A percentile compares a stretch with the other conserved stretches of the same genome.
These are phyloP conservation scores for Suhomyces sp. DNA, from an alignment of 805 yeast species.

Conservation along the genomic window DNA sequence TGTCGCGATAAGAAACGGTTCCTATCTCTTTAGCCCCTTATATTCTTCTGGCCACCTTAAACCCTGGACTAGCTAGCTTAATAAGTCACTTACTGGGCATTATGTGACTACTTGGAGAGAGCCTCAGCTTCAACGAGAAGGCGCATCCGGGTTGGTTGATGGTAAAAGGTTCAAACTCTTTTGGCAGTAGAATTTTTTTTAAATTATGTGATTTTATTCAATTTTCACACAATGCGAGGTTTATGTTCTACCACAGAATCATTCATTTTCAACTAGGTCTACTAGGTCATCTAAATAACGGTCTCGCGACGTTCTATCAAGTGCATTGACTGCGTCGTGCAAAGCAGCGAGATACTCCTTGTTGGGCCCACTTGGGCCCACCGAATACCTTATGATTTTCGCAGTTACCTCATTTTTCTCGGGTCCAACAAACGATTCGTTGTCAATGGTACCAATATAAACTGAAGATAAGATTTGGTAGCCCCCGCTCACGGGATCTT, in stretches of 20 bases:
- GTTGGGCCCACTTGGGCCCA: conserved; percentile 84
- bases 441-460: conserved; percentile 80
- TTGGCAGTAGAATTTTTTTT: too few relatives aligned
- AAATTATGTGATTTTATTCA: too few relatives aligned
- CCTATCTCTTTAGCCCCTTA: too few relatives aligned
- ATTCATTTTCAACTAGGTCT: conserved; percentile 7
- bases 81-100: neutral
- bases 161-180: too few relatives aligned
- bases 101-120: too few relatives aligned
- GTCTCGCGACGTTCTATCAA: conserved; percentile 25
- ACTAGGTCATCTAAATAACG: conserved; percentile 34
- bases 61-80: too few relatives aligned
- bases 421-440: conserved; percentile 84
- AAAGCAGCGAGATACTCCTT: conserved; percentile 63
- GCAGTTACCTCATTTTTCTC: conserved; percentile 63
- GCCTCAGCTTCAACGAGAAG: too few relatives aligned
- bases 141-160: too few relatives aligned
- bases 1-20: too few relatives aligned
- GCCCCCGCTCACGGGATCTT: conserved; percentile 30
- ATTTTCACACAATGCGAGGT: too few relatives aligned
- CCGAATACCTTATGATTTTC: conserved; percentile 47
- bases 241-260: too few relatives aligned
- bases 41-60: too few relatives aligned
- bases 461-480: conserved; percentile 55
- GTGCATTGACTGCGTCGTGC: conserved; percentile 40